Percentiles rank a stretch among this genome's conserved stretches.
Conservation (phyloP, 371 early-diverging fungal genomes). For the Actinomortierella wolfii region DNA sequence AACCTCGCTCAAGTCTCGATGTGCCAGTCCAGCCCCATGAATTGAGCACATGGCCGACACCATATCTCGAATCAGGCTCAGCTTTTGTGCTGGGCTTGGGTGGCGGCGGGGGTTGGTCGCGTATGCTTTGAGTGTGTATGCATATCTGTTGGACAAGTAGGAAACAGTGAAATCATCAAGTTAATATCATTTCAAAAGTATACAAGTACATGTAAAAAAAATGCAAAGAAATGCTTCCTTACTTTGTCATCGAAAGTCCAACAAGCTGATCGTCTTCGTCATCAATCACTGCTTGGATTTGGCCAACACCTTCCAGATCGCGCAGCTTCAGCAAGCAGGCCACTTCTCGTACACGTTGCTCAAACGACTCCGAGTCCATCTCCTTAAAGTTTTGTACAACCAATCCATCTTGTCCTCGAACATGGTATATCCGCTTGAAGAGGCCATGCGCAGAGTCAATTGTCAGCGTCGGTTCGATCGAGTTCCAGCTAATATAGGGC, state of each 20-base stretch:
- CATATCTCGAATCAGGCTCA: constrained; percentile 61
- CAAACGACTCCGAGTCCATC: constrained; percentile 46
- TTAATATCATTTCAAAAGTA: background rate
- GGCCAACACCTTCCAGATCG: constrained; percentile 33
- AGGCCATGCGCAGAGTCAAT: constrained; percentile 46
- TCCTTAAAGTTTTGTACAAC: constrained; percentile 46
- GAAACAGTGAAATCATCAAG: background rate
- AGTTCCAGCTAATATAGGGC: constrained; percentile 32
- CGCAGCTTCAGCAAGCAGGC: constrained; percentile 40
- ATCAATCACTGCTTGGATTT: constrained; percentile 43
- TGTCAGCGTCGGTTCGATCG: constrained; percentile 44
- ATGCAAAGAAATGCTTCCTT: constrained; percentile 10
- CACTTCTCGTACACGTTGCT: constrained; percentile 41
- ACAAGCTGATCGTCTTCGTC: constrained; percentile 39
- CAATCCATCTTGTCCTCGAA: constrained; percentile 20
- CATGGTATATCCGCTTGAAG: constrained; percentile 48
- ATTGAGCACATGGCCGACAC: constrained; percentile 55
- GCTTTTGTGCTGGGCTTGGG: constrained; percentile 62
- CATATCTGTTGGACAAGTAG: constrained; percentile 44
- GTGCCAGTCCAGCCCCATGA: constrained; percentile 61
- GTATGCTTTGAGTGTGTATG: constrained; percentile 64
- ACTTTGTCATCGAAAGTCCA: constrained; percentile 46
- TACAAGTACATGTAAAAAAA: background rate
- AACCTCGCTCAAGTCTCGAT: constrained; percentile 67
- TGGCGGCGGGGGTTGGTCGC: constrained; percentile 57